A percentile compares a stretch with the other conserved stretches of the same genome.
These are phyloP conservation scores for Coniochaeta pulveracea DNA, from an alignment of 2,329 filamentous ascomycete species.

Conservation along the genomic window DNA sequence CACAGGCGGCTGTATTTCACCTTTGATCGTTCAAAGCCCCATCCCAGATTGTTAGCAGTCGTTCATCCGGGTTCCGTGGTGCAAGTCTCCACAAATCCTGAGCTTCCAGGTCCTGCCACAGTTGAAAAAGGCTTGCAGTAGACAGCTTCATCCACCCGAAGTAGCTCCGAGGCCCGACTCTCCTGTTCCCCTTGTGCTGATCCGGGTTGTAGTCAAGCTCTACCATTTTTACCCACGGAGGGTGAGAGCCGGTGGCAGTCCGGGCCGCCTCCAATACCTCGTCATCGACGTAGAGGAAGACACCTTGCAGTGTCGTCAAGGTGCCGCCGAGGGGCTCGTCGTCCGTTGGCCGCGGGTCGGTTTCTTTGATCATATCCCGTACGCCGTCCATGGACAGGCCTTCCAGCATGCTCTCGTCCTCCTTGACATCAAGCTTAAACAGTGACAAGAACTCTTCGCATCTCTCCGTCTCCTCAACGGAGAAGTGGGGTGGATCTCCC, in stretches of 20 bases:
- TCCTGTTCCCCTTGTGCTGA: slow-evolving; percentile 5
- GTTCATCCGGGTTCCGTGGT: slow-evolving; percentile 4
- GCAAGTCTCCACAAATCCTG: slow-evolving; percentile 4
- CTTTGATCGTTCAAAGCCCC: slow-evolving; percentile 4
- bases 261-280: slow-evolving; percentile 3
- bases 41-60: slow-evolving; percentile 4
- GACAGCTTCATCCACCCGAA: slow-evolving; percentile 5
- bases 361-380: slow-evolving; percentile 5
- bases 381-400: slow-evolving; percentile 4
- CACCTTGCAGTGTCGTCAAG: slow-evolving; percentile 5
- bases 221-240: slow-evolving; percentile 4
- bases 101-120: slow-evolving; percentile 4
- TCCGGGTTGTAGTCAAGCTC: slow-evolving; percentile 5
- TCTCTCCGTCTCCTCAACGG: slow-evolving; percentile 3
- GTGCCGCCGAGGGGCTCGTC: slow-evolving; percentile 4
- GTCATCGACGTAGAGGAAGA: slow-evolving; percentile 5
- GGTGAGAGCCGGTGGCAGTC: slow-evolving; percentile 3
- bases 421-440: slow-evolving; percentile 4
- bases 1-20: slow-evolving; percentile 4
- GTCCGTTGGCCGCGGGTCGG: slow-evolving; percentile 4
- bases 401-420: slow-evolving; percentile 5
- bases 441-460: slow-evolving; percentile 5
- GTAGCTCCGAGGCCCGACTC: slow-evolving; percentile 5
- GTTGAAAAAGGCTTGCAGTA: slow-evolving; percentile 2
- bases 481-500: slow-evolving; percentile 4